A percentile compares a stretch with the other conserved stretches of the same genome.
Evolutionary conservation across 2,329 filamentous ascomycete species (phyloP).

Genomic region (Colletotrichum sp.): DNA sequence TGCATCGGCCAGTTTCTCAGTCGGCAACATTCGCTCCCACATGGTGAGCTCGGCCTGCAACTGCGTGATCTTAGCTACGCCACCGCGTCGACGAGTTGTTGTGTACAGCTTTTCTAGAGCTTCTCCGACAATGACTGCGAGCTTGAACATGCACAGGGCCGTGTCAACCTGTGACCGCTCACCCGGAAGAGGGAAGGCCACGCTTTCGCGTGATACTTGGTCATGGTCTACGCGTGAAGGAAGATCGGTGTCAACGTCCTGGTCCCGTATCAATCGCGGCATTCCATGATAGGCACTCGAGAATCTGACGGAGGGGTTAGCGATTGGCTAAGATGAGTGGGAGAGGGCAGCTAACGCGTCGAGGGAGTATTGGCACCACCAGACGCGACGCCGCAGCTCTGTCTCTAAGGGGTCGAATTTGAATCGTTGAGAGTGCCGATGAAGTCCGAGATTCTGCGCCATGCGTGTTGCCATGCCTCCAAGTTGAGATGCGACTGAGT

Average conservation of each 20-base stretch:
- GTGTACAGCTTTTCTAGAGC: constrained; percentile 29
- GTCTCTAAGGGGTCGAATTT: constrained; percentile 30
- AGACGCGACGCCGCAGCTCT: constrained; percentile 26
- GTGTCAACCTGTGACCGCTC: constrained; percentile 29
- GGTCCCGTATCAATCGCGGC: constrained; percentile 29
- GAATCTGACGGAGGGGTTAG: constrained; percentile 18
- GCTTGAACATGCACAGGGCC: constrained; percentile 27
- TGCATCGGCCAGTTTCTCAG: background rate
- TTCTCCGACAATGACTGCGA: constrained; percentile 27
- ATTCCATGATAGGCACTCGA: constrained; percentile 29
- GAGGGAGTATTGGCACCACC: constrained; percentile 31
- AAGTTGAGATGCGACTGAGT: constrained; percentile 25
- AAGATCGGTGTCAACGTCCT: constrained; percentile 29
- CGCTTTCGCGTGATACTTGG: constrained; percentile 25
- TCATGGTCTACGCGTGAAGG: constrained; percentile 29
- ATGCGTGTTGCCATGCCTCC: constrained; percentile 27
- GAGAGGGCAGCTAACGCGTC: constrained; percentile 21
- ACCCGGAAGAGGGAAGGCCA: constrained; percentile 28
- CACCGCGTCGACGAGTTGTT: constrained; percentile 28
- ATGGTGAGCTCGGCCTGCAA: constrained; percentile 28
- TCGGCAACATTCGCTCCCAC: constrained; percentile 23
- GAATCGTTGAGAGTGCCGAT: constrained; percentile 29
- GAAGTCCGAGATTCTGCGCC: constrained; percentile 28
- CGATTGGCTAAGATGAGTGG: background rate
- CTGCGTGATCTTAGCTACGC: constrained; percentile 26